Evolutionary conservation across 805 yeast species (phyloP).

Genomic region (Saccharomycopsis fodiens): DNA sequence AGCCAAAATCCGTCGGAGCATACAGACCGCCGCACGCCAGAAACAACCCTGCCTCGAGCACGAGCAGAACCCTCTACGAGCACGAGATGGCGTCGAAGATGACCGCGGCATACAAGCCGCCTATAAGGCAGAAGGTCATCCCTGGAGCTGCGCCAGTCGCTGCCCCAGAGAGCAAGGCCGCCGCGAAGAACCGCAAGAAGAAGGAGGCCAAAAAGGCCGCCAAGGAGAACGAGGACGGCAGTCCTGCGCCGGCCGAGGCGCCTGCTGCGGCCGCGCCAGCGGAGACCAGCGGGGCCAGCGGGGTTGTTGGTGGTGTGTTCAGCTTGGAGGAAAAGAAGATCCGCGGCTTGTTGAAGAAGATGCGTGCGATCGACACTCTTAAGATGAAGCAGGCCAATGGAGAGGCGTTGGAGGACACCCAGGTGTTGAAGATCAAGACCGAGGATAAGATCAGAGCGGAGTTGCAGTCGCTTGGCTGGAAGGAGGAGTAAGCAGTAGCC

Average conservation of each 20-base stretch:
- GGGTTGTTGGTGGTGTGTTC: constrained; percentile 53
- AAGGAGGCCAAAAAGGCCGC: constrained; percentile 49
- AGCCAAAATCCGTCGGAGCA: constrained; percentile 72
- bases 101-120: constrained; percentile 24
- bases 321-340: constrained; percentile 88
- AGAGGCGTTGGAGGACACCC: constrained; percentile 88
- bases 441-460: constrained; percentile 77
- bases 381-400: constrained; percentile 79
- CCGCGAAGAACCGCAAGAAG: constrained; percentile 70
- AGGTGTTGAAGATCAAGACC: constrained; percentile 78
- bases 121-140: constrained; percentile 32
- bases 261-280: constrained; percentile 19
- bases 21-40: constrained; percentile 97
- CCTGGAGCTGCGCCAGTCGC: constrained; percentile 50
- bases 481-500: constrained; percentile 31
- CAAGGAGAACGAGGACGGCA: constrained; percentile 13
- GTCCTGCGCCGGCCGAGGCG: neutral
- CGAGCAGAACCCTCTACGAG: constrained; percentile 48
- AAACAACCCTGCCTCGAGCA: constrained; percentile 29
- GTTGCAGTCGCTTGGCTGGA: constrained; percentile 70
- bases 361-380: constrained; percentile 89
- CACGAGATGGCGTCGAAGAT: constrained; percentile 35
- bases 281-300: constrained; percentile 27
- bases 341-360: constrained; percentile 82
- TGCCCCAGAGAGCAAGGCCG: constrained; percentile 48